phyloP scores from a whole-genome alignment of 2,329 filamentous ascomycete genomes.

The Paecilomyces dactylethromorphus region DNA sequence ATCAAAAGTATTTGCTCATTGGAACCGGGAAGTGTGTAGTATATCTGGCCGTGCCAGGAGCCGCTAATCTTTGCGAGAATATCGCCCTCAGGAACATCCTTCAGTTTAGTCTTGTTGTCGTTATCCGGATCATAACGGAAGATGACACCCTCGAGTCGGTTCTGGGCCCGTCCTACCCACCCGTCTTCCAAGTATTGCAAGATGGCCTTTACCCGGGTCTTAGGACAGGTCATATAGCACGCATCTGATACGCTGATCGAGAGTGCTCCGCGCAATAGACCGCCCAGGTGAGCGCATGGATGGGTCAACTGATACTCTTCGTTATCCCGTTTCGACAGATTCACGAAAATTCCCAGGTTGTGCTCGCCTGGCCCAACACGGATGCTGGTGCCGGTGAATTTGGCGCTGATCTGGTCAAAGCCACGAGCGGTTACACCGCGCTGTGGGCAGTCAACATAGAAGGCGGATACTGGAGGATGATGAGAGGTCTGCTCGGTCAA shows the following conservation, averaged over 20 bases:
- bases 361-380: conserved; percentile 86
- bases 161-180: conserved; percentile 86
- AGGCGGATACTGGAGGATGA: conserved; percentile 94
- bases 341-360: conserved; percentile 94
- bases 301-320: conserved; percentile 95
- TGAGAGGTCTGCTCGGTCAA: conserved; percentile 97
- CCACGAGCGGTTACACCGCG: conserved; percentile 82
- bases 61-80: conserved; percentile 77
- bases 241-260: conserved; percentile 85
- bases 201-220: conserved; percentile 86
- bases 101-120: conserved; percentile 71
- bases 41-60: conserved; percentile 71
- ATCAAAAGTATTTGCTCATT: conserved; percentile 65
- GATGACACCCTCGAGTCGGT: conserved; percentile 83
- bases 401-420: conserved; percentile 93
- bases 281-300: conserved; percentile 85
- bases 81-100: conserved; percentile 80
- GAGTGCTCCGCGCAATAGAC: conserved; percentile 77
- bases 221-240: conserved; percentile 82
- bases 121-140: conserved; percentile 87
- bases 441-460: conserved; percentile 86
- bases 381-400: conserved; percentile 93
- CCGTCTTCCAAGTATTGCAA: conserved; percentile 90
- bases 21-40: conserved; percentile 47
- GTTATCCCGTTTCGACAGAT: conserved; percentile 67